Conservation (phyloP, 116 monocot genomes). For the Cymodocea nodosa region DNA sequence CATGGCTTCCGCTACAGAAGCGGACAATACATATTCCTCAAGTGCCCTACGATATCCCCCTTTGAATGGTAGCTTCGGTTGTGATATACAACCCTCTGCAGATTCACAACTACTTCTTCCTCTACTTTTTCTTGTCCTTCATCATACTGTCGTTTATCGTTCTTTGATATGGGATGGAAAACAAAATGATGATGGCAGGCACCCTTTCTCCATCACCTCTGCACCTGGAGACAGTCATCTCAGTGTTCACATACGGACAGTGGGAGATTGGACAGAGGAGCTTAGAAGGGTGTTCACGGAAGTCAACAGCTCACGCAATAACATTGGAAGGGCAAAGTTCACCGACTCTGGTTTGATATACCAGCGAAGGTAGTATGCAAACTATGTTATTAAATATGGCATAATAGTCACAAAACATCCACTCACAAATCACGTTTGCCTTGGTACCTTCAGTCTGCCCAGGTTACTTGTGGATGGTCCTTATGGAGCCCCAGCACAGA, state of each 20-base stretch:
- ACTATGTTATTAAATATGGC: too few relatives aligned
- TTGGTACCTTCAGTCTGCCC: conserved; percentile 30
- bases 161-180: too few relatives aligned
- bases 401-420: too few relatives aligned
- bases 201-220: conserved; percentile 7
- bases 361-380: neutral
- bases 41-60: conserved; percentile 76
- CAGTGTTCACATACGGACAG: conserved; percentile 64
- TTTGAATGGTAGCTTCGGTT: conserved; percentile 57
- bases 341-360: conserved; percentile 13
- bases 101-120: too few relatives aligned
- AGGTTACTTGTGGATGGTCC: conserved; percentile 83
- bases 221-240: conserved; percentile 74
- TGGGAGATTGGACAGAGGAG: conserved; percentile 81
- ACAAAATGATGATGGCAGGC: conserved; percentile 28
- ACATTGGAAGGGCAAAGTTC: conserved; percentile 31
- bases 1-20: conserved; percentile 75
- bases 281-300: conserved; percentile 60
- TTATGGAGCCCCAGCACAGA: conserved; percentile 83
- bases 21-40: conserved; percentile 81
- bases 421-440: neutral
- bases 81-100: too few relatives aligned
- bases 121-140: too few relatives aligned
- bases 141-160: too few relatives aligned
- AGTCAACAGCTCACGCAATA: conserved; percentile 22